A percentile compares a stretch with the other conserved stretches of the same genome.
Evolutionary conservation across 768 basidiomycete species (phyloP).

Genomic region (Naematelia aurantialba): DNA sequence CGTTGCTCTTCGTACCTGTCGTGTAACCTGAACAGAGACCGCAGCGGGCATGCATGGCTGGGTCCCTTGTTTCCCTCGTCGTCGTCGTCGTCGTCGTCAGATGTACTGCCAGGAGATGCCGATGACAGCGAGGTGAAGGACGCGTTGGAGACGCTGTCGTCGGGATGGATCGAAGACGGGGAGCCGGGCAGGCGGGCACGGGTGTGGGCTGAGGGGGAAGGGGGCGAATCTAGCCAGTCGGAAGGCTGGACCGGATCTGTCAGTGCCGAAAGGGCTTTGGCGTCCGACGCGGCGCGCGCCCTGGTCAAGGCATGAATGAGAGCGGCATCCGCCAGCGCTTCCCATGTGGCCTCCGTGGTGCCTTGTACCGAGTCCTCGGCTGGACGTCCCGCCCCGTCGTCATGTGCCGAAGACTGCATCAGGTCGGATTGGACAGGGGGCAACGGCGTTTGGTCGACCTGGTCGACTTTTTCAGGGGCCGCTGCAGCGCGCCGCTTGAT

Average conservation of each 20-base stretch:
- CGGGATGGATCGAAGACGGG: not conserved
- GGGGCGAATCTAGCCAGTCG: constrained; percentile 1
- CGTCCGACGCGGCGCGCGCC: constrained; percentile 2
- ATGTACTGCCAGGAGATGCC: not conserved
- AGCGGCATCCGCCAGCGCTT: constrained; percentile 18
- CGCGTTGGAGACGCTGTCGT: not conserved
- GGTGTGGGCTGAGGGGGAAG: too few species aligned
- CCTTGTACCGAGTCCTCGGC: not conserved
- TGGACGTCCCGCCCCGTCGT: too few species aligned
- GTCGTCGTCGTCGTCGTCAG: constrained; percentile 3
- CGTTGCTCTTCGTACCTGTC: constrained; percentile 42
- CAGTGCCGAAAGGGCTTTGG: not conserved
- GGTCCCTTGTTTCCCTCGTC: constrained; percentile 6
- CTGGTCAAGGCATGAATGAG: constrained; percentile 14
- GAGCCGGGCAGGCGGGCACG: not conserved
- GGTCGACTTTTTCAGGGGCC: too few species aligned
- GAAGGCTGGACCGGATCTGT: not conserved
- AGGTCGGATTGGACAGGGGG: too few species aligned
- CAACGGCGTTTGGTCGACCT: too few species aligned
- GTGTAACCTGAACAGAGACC: constrained; percentile 33
- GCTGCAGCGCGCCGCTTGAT: constrained; percentile 31
- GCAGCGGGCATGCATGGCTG: constrained; percentile 25
- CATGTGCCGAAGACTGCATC: too few species aligned
- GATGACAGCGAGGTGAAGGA: constrained; percentile 1
- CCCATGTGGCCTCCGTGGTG: constrained; percentile 17